phyloP scores from a whole-genome alignment of 495 filamentous ascomycete genomes.

The Terfezia claveryi region DNA sequence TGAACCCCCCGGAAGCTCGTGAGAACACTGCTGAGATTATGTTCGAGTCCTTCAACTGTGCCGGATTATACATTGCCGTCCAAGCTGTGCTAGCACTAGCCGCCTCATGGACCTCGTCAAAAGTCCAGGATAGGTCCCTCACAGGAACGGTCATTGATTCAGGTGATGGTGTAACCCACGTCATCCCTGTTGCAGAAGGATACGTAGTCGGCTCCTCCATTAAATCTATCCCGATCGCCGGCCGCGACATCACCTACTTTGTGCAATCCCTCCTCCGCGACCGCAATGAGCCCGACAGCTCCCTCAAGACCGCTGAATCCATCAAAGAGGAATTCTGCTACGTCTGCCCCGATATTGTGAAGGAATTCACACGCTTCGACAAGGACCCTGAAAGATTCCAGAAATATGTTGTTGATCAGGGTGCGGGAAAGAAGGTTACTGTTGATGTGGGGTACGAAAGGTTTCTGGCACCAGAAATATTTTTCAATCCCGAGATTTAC shows the following conservation, averaged over 20 bases:
- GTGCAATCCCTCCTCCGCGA: slow-evolving; percentile 90
- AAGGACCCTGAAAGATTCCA: slow-evolving; percentile 72
- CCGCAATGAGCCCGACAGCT: slow-evolving; percentile 88
- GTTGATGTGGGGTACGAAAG: slow-evolving; percentile 96
- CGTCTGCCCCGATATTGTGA: slow-evolving; percentile 93
- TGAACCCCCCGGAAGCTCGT: slow-evolving; percentile 95
- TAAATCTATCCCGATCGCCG: slow-evolving; percentile 94
- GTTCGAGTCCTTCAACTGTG: slow-evolving; percentile 99
- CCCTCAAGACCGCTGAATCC: slow-evolving; percentile 86
- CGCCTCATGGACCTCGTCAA: slow-evolving; percentile 93
- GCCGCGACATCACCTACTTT: slow-evolving; percentile 94
- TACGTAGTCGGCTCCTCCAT: slow-evolving; percentile 98
- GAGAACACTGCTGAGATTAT: slow-evolving; percentile 99
- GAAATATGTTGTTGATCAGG: slow-evolving; percentile 67
- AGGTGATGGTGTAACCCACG: slow-evolving; percentile 93
- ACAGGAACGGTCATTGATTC: slow-evolving; percentile 96
- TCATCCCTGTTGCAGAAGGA: slow-evolving; percentile 94
- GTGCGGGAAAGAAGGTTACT: slow-evolving; percentile 60
- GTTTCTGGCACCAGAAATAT: slow-evolving; percentile 94
- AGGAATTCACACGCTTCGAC: slow-evolving; percentile 86
- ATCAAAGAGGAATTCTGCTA: slow-evolving; percentile 98
- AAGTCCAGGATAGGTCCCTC: slow-evolving; percentile 88
- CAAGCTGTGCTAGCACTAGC: slow-evolving; percentile 92
- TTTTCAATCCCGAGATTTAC: slow-evolving; percentile 99
- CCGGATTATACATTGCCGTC: slow-evolving; percentile 94